These are phyloP conservation scores for Colletotrichum theobromicola DNA, from an alignment of 2,329 filamentous ascomycete species.

Conservation along the genomic window DNA sequence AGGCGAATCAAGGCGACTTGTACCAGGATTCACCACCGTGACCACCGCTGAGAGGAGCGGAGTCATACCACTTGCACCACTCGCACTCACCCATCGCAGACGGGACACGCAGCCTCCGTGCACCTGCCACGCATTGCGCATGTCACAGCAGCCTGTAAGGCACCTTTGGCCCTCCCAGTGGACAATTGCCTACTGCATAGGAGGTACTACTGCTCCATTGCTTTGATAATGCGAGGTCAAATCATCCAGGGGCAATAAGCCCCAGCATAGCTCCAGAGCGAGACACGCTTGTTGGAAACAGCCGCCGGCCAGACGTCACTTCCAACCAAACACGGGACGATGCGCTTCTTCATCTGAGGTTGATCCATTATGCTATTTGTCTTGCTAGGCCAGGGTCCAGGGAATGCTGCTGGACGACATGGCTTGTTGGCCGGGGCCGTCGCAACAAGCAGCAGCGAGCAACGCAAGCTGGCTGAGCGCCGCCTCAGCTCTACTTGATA, in stretches of 20 bases:
- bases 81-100: background rate
- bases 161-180: conserved; percentile 11
- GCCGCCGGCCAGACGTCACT: conserved; percentile 5
- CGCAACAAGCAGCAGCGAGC: background rate
- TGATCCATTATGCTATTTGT: background rate
- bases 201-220: background rate
- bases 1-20: conserved; percentile 16
- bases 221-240: background rate
- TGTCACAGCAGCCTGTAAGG: conserved; percentile 18
- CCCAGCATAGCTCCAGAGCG: background rate
- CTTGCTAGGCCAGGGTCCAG: background rate
- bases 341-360: conserved; percentile 1
- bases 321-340: background rate
- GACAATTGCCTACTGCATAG: background rate
- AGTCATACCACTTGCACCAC: conserved; percentile 5
- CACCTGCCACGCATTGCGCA: conserved; percentile 5
- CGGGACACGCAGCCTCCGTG: background rate
- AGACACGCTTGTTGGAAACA: conserved; percentile 14
- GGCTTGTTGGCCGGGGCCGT: background rate
- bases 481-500: conserved; percentile 9
- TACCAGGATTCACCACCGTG: conserved; percentile 13
- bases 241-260: background rate
- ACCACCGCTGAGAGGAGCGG: conserved; percentile 11
- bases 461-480: background rate
- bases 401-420: background rate